Conservation (phyloP, 1,139 yeast genomes). For the Debaryomyces fabryi region DNA sequence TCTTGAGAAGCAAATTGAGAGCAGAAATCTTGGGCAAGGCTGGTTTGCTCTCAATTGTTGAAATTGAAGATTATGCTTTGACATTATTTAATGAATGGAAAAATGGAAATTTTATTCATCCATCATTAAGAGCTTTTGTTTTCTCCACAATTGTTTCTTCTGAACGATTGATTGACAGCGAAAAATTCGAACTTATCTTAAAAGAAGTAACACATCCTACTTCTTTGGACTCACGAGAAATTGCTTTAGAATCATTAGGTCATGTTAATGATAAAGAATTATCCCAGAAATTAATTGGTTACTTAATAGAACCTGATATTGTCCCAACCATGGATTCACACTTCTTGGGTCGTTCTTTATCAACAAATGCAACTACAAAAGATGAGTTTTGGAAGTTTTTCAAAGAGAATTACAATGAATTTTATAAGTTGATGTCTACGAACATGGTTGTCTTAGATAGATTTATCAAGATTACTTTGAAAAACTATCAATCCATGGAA, state of each 20-base stretch:
- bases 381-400: constrained; percentile 58
- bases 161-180: constrained; percentile 34
- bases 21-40: constrained; percentile 54
- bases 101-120: constrained; percentile 41
- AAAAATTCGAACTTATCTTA: constrained; percentile 50
- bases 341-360: constrained; percentile 55
- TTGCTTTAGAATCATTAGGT: constrained; percentile 65
- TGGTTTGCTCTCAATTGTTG: constrained; percentile 52
- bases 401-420: constrained; percentile 52
- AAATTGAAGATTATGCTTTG: constrained; percentile 50
- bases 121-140: constrained; percentile 58
- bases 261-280: constrained; percentile 42
- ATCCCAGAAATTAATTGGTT: constrained; percentile 39
- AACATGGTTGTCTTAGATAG: constrained; percentile 69
- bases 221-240: constrained; percentile 68
- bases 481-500: constrained; percentile 47
- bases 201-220: constrained; percentile 57
- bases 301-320: constrained; percentile 42
- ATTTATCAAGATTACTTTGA: constrained; percentile 56
- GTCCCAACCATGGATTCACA: constrained; percentile 76
- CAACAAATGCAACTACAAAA: constrained; percentile 54
- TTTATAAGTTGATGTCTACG: constrained; percentile 51
- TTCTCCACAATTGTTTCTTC: constrained; percentile 53
- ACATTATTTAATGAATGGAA: constrained; percentile 42
- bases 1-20: constrained; percentile 53